Base-by-base conservation (phyloP, 352 stramenopile species). In the Phytophthora pisi region DNA sequence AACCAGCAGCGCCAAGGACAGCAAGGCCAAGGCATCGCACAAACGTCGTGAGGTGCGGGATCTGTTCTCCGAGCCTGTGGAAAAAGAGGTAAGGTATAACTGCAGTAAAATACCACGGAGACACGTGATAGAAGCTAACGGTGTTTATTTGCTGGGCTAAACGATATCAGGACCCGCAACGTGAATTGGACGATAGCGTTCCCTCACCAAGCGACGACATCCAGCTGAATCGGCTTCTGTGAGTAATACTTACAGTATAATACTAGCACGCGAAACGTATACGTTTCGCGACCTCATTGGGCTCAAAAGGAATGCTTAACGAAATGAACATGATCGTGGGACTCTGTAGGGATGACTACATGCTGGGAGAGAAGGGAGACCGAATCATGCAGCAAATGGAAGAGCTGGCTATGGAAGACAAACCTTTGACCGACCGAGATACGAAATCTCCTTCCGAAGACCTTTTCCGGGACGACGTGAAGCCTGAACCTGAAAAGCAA, bases 321-420 rank as follows among this genome's bases (percentile, higher is more conserved):
- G 15, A 43, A n/a, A 7, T 47, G 42, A 18, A 24, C 38, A 43
- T 43, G 38, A 4, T 47, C n/a, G 42, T 51, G 45, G 15, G 45
- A n/a, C 23, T 10, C n/a, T 34, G 20, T 56, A 88, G 79, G 8
- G 74, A 74, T 45, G 76, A 89, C 62, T 75, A 75, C 51, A 87
- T 89, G 70, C 68, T 87, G n/a, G 64, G 73, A 8, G 61, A 63
- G 13, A 74, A 74, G 11, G 78, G 78, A 7, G 76, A 89, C 28
- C 51, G 30, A 8, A 78, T 87, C 62, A 82, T 87, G 71, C 36
- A 74, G 52, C 74, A 79, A 59, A 86, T 86, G 76, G 80, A 85
- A 57, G 71, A 75, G 6, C 42, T 84, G 16, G 74, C 61, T 9
- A 56, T 18, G 24, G 45, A 78, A 11, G 58, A 46, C 16, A 40